These are phyloP conservation scores for Botrytis aclada DNA, from an alignment of 2,329 filamentous ascomycete genomes.

Conservation along the genomic window DNA sequence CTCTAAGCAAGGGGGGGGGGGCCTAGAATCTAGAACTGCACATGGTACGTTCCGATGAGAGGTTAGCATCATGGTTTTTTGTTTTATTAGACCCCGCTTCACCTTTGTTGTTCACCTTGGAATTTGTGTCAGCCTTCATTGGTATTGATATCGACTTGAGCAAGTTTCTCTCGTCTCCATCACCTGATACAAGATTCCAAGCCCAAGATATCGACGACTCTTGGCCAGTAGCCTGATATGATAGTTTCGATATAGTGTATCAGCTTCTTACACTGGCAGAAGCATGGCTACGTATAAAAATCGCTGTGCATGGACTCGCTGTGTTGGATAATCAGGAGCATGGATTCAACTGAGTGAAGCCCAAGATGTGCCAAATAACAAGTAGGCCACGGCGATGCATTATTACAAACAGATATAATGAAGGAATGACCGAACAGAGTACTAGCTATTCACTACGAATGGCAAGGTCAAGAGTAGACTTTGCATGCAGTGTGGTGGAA, in stretches of 20 bases:
- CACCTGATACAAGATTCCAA: neutral
- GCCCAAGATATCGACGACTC: neutral
- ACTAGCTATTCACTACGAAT: neutral
- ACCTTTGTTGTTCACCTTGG: neutral
- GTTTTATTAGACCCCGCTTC: neutral
- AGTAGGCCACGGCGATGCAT: neutral
- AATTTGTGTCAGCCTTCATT: too few relatives aligned
- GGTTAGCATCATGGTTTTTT: too few relatives aligned
- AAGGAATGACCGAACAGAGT: neutral
- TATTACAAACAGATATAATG: neutral
- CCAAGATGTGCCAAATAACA: neutral
- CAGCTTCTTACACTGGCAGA: neutral
- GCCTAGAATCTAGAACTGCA: too few relatives aligned
- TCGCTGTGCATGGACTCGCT: neutral
- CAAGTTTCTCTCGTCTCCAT: neutral
- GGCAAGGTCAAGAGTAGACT: neutral
- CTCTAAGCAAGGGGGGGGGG: too few relatives aligned
- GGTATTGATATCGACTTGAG: neutral
- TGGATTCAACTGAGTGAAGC: neutral
- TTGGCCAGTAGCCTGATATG: neutral
- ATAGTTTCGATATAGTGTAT: neutral
- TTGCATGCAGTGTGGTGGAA: too few relatives aligned
- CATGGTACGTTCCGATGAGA: too few relatives aligned
- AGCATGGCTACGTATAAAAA: fast-evolving
- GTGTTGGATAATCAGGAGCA: neutral